Evolutionary conservation across 805 yeast genomes (phyloP), one percentile per base, ranked within the genome.

Genomic region (Maudiozyma bulderi): DNA sequence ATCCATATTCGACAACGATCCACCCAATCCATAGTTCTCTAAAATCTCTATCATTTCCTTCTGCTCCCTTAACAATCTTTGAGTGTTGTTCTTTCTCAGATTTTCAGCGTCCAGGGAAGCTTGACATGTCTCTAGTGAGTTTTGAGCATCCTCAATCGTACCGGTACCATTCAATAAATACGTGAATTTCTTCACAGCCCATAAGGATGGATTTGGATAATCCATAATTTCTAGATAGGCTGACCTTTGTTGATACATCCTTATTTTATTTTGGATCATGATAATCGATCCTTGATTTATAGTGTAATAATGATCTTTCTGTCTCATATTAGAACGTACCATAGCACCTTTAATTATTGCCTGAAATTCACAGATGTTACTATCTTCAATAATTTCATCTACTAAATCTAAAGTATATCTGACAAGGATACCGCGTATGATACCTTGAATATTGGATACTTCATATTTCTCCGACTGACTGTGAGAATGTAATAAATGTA

Each of bases 41-140:
- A 93, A 69, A 42, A 89, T 69, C 6, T 87, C 84, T 51, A 86
- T 77, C 60, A 89, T 89, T 52, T 84, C 77, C 54, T 88, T 88
- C 52, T 89, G 72, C 57, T 84, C 83, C 52, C 84, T 84, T 50
- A 90, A 78, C 50, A 81, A 82, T 46, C 75, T 76, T 65, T 90
- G 95, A 56, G 87, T 68, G 35, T 74, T 77, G 54, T 82, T 91
- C 57, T 86, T 87, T 26, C 73, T 71, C 50, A 76, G 74, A n/a
- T 90, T 84, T 50, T 77, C 82, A 37, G 79, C 82, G 45, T 82
- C 77, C 37, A 91, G 84, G 33, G 74, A 68, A 48, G 86, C 88
- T 58, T 86, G 82, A 49, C 77, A 64, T 47, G 76, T 77, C 44
- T 86, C 86, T 40, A 89, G 67, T 48, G 75, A 77, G 52, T 84